A percentile compares a stretch with the other conserved stretches of the same genome.
Conservation (phyloP, 140 eudicot species). For the Stevia rebaudiana region DNA sequence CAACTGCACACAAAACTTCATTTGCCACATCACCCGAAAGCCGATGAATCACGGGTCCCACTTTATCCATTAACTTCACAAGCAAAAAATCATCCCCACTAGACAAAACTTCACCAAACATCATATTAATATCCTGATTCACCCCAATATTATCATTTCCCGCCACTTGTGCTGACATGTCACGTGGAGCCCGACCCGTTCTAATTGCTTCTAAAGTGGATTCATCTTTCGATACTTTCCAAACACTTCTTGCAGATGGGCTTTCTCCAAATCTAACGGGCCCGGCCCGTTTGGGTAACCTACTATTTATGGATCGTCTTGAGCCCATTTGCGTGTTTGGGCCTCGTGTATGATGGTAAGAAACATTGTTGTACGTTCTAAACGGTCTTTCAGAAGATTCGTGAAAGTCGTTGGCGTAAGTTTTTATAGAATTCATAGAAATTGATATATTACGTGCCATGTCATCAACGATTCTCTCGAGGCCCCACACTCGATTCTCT, state of each 20-base stretch:
- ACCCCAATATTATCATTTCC: conserved; percentile 45
- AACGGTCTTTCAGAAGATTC: conserved; percentile 49
- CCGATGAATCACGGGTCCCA: conserved; percentile 73
- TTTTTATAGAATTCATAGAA: conserved; percentile 45
- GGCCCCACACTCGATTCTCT: conserved; percentile 78
- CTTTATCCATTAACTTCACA: conserved; percentile 77
- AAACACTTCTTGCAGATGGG: conserved; percentile 96
- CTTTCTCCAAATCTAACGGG: conserved; percentile 78
- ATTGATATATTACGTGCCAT: conserved; percentile 69
- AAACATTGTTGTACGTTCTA: conserved; percentile 53
- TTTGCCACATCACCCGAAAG: conserved; percentile 63
- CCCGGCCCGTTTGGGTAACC: conserved; percentile 54
- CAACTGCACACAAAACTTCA: conserved; percentile 63
- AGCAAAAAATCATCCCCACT: conserved; percentile 83
- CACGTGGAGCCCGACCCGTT: conserved; percentile 22
- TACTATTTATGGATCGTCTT: conserved; percentile 33
- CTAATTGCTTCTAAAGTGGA: conserved; percentile 88
- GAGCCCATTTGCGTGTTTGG: conserved; percentile 43
- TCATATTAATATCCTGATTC: conserved; percentile 65
- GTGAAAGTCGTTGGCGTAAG: conserved; percentile 44
- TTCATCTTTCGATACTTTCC: conserved; percentile 97
- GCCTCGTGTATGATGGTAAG: conserved; percentile 42
- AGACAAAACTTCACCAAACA: conserved; percentile 67
- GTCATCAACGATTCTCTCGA: conserved; percentile 87
- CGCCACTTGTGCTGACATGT: not conserved